These are phyloP conservation scores for Hondaea fermentalgiana DNA, from an alignment of 108 stramenopile genomes.

Conservation along the genomic window DNA sequence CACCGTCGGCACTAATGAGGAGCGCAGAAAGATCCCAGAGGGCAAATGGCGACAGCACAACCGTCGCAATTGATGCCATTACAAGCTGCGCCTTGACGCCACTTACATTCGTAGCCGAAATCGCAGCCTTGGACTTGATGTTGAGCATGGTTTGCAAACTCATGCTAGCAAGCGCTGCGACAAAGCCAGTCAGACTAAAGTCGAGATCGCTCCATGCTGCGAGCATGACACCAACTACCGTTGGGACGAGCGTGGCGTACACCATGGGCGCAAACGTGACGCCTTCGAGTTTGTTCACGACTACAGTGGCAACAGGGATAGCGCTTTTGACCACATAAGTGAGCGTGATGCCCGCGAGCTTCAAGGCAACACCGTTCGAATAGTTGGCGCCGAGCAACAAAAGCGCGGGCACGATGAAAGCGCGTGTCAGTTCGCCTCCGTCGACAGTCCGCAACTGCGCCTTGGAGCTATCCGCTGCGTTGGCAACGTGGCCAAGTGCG, in stretches of 20 bases:
- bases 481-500: neutral
- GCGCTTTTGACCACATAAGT: conserved; percentile 6
- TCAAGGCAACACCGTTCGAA: neutral
- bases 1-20: neutral
- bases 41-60: neutral
- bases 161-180: neutral
- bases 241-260: neutral
- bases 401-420: neutral
- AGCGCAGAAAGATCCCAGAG: neutral
- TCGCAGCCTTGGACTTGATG: neutral
- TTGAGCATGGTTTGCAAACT: neutral
- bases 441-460: neutral
- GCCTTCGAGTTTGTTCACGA: neutral
- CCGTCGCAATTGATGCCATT: neutral
- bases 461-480: neutral
- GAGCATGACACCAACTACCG: neutral
- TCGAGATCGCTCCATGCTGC: conserved; percentile 6
- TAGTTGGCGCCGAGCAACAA: conserved; percentile 2
- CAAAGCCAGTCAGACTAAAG: neutral
- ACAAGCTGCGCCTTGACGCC: conserved; percentile 14
- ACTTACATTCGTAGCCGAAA: neutral
- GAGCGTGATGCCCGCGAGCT: neutral
- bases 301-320: neutral
- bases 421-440: neutral
- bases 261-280: neutral